Evolutionary conservation across 2,329 filamentous ascomycete genomes (phyloP), one percentile per base, ranked within the genome.

Genomic region (Incumbomyces lentus): DNA sequence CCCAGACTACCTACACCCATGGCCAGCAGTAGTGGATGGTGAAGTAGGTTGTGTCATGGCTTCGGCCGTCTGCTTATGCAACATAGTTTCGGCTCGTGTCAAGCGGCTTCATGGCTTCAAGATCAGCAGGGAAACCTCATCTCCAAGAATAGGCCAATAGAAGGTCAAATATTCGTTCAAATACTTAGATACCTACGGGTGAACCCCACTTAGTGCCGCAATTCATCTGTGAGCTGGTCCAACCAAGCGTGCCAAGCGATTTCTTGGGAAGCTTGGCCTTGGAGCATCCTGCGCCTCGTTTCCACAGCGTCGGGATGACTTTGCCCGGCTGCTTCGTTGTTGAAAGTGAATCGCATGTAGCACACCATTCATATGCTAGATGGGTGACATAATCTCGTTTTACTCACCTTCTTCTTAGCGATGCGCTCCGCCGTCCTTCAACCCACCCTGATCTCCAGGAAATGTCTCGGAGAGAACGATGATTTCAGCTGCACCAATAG

Each of bases 81-180:
- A 8, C 22, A 26, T 8, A 26, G 5, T 26, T 26, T 26, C 22
- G 22, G n/a, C 30, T 4, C 17, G 29, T n/a, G 2, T 16, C 18
- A 11, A 7, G 40, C 12, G 26, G 16, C 40, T 22, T 26, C 6
- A 26, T 16, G 38, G 33, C 33, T 26, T 42, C 13, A 14, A 33
- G 40, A 42, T 42, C 26, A n/a, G 29, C 40, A 32, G 16, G 12
- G 3, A 29, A 14, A 32, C 26, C 40, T 42, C 40, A 42, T 42
- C 40, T 42, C 12, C 11, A 16, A 13, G 10, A n/a, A 19, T n/a
- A 33, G 30, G 32, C 40, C 12, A 42, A 42, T 42, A 19, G 30
- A 8, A 42, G 8, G n/a, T 13, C 26, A 16, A 16, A 32, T 10
- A 2, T 7, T 11, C 2, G 12, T n/a, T 8, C 8, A 8, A n/a